These are phyloP conservation scores for Aspergillus fischeri DNA, from an alignment of 2,329 filamentous ascomycete genomes.

Conservation along the genomic window DNA sequence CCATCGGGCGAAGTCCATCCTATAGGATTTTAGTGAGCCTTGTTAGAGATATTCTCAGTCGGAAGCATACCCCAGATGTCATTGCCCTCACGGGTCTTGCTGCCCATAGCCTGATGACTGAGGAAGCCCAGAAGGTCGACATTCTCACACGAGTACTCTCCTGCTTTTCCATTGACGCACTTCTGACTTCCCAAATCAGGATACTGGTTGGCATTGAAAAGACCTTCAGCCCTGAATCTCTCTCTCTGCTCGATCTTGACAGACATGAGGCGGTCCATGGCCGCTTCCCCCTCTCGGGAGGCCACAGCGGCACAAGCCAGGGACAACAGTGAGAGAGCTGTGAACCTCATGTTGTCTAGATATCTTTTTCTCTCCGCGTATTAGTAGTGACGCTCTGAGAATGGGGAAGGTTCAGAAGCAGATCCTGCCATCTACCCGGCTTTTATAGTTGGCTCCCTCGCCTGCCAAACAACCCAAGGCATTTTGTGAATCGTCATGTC, in stretches of 20 bases:
- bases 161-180: conserved; percentile 14
- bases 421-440: not conserved
- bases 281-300: conserved; percentile 4
- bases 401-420: not conserved
- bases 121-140: conserved; percentile 13
- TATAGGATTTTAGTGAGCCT: not conserved
- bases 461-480: not conserved
- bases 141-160: conserved; percentile 15
- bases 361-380: not conserved
- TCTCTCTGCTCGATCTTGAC: conserved; percentile 11
- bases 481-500: not conserved
- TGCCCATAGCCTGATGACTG: conserved; percentile 18
- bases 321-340: conserved; percentile 9
- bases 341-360: conserved; percentile 9
- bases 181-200: conserved; percentile 3
- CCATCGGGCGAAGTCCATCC: conserved; percentile 15
- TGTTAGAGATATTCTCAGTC: not conserved
- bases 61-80: conserved; percentile 16
- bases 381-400: not conserved
- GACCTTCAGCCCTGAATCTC: conserved; percentile 8
- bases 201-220: conserved; percentile 12
- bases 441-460: not conserved
- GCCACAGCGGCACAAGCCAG: conserved; percentile 7
- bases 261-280: conserved; percentile 15
- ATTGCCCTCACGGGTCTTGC: conserved; percentile 15